Conservation (phyloP, 768 basidiomycete genomes). For the Pisolithus microcarpus region DNA sequence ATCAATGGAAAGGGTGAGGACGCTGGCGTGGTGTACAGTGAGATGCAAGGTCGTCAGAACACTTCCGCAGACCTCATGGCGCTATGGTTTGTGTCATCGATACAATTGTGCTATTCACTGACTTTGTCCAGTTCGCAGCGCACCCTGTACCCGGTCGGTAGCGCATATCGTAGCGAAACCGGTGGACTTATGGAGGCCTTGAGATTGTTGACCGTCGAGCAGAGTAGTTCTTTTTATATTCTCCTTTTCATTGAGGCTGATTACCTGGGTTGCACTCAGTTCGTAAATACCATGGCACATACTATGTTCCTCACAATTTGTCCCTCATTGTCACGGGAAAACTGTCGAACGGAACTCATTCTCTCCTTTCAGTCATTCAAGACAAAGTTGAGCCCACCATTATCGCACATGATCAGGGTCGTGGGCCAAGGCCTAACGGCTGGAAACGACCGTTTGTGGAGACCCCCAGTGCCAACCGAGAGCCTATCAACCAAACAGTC, state of each 20-base stretch:
- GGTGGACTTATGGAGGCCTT: conserved; percentile 93
- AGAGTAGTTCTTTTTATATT: conserved; percentile 50
- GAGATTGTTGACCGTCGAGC: conserved; percentile 74
- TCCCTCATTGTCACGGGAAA: conserved; percentile 86
- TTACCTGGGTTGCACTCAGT: conserved; percentile 42
- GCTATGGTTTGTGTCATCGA: conserved; percentile 48
- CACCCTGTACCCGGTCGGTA: conserved; percentile 69
- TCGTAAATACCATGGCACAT: conserved; percentile 77
- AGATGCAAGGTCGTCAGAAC: conserved; percentile 96
- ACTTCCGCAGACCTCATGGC: conserved; percentile 88
- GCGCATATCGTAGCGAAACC: conserved; percentile 93
- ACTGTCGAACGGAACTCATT: conserved; percentile 64
- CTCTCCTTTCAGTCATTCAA: conserved; percentile 78
- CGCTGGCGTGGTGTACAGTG: conserved; percentile 93
- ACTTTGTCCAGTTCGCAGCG: conserved; percentile 56
- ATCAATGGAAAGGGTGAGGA: conserved; percentile 86
- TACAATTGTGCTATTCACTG: conserved; percentile 1
- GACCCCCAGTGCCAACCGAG: conserved; percentile 63
- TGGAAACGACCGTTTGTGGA: conserved; percentile 97
- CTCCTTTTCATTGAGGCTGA: conserved; percentile 11
- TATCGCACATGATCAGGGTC: conserved; percentile 63
- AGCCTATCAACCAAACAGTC: conserved; percentile 43
- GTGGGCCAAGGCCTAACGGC: conserved; percentile 61
- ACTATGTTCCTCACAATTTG: conserved; percentile 93
- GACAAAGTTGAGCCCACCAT: conserved; percentile 77